These are phyloP conservation scores for Maudiozyma barnettii DNA, from an alignment of 805 yeast species.

Conservation along the genomic window DNA sequence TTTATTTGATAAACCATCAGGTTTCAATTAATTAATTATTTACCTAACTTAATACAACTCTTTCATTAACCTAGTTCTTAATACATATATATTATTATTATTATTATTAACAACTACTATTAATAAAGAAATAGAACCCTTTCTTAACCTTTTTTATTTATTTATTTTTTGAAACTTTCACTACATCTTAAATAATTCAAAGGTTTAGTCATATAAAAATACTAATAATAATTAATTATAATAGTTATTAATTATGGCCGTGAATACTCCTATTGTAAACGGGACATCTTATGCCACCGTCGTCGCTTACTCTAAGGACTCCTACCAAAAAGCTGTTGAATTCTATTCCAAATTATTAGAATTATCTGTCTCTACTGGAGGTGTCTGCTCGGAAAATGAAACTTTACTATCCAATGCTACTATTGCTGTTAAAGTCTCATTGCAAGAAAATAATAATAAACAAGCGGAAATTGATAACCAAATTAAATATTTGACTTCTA, in stretches of 20 bases:
- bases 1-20: too few relatives aligned
- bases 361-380: constrained; percentile 4
- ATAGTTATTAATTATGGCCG: constrained; percentile 15
- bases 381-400: not conserved
- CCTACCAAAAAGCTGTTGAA: constrained; percentile 38
- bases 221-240: too few relatives aligned
- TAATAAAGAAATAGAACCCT: too few relatives aligned
- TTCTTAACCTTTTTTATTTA: too few relatives aligned
- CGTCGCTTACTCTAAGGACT: constrained; percentile 40
- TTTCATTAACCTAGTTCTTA: too few relatives aligned
- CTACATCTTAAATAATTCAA: too few relatives aligned
- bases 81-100: too few relatives aligned
- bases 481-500: constrained; percentile 1
- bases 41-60: too few relatives aligned
- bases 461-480: constrained; percentile 24
- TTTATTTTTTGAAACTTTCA: too few relatives aligned
- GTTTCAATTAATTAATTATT: too few relatives aligned
- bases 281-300: constrained; percentile 46
- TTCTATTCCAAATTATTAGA: constrained; percentile 39
- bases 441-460: constrained; percentile 12
- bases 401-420: constrained; percentile 12
- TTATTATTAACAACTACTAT: too few relatives aligned
- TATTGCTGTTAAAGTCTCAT: constrained; percentile 22
- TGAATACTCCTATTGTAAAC: constrained; percentile 33
- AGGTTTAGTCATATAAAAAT: too few relatives aligned